phyloP scores from a whole-genome alignment of 805 yeast genomes.

The Kazachstania psychrophila region DNA sequence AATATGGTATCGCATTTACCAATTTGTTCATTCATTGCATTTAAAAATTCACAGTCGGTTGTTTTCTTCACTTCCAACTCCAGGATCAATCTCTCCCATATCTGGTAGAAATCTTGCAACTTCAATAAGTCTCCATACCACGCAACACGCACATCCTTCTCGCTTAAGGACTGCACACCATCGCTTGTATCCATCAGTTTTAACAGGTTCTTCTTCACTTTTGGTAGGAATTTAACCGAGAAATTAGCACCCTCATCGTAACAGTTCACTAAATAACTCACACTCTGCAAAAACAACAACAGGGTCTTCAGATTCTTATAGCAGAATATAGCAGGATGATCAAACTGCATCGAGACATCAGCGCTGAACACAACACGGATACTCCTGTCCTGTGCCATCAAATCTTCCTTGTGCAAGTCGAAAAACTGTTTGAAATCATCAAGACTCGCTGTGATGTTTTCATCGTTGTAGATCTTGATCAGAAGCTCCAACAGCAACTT shows the following conservation, averaged over 20 bases:
- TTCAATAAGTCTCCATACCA: conserved; percentile 15
- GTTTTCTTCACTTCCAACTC: not conserved
- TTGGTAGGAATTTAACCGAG: conserved; percentile 25
- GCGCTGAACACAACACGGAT: conserved; percentile 5
- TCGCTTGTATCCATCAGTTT: conserved; percentile 2
- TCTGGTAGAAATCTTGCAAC: conserved; percentile 16
- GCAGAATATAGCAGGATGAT: conserved; percentile 13
- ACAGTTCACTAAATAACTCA: conserved; percentile 27
- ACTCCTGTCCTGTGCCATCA: conserved; percentile 5
- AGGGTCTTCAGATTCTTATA: conserved; percentile 24
- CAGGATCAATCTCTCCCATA: conserved; percentile 10
- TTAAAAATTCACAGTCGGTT: too few species aligned
- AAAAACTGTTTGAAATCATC: conserved; percentile 23
- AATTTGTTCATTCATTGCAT: too few species aligned
- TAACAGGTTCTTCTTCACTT: conserved; percentile 14
- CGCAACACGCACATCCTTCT: conserved; percentile 7
- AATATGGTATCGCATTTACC: too few species aligned
- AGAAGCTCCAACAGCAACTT: not conserved
- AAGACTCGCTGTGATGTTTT: conserved; percentile 20
- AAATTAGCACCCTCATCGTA: conserved; percentile 26
- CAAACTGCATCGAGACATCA: conserved; percentile 10
- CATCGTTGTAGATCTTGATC: conserved; percentile 18
- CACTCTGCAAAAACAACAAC: conserved; percentile 25
- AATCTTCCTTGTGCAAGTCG: conserved; percentile 10
- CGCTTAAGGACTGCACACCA: conserved; percentile 8